A percentile compares a stretch with the other conserved stretches of the same genome.
These are phyloP conservation scores for Skeletonema costatum DNA, from an alignment of 108 stramenopile genomes.

Conservation along the genomic window DNA sequence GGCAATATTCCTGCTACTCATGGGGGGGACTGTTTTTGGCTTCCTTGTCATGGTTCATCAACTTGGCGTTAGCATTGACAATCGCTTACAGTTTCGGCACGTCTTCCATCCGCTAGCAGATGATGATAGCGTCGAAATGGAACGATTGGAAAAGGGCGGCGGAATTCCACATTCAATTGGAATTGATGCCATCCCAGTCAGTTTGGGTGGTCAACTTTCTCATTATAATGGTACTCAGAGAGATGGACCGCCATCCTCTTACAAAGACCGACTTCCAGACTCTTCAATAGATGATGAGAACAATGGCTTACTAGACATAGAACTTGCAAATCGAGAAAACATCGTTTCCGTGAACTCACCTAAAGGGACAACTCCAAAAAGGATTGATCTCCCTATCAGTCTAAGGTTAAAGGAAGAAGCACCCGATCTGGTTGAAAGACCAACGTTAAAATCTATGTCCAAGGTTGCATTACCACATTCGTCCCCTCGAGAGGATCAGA, in stretches of 20 bases:
- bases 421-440: conserved; percentile 21
- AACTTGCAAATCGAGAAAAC: background rate
- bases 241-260: background rate
- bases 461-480: conserved; percentile 21
- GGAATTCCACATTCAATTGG: conserved; percentile 45
- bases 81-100: conserved; percentile 34
- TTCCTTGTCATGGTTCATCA: conserved; percentile 49
- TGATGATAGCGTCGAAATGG: conserved; percentile 7
- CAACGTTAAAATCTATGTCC: conserved; percentile 8
- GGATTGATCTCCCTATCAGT: conserved; percentile 7
- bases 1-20: conserved; percentile 43
- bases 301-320: background rate
- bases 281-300: conserved; percentile 1
- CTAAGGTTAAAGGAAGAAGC: conserved; percentile 13
- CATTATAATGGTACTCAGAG: background rate
- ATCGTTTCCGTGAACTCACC: background rate
- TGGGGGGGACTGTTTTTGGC: conserved; percentile 45
- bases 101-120: conserved; percentile 38
- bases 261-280: background rate
- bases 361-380: background rate
- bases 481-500: background rate
- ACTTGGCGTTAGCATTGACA: conserved; percentile 39
- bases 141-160: conserved; percentile 23
- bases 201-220: conserved; percentile 28
- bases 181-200: conserved; percentile 39